Evolutionary conservation across 371 early-diverging fungal species (phyloP).

Genomic region (Dipsacomyces acuminosporus): DNA sequence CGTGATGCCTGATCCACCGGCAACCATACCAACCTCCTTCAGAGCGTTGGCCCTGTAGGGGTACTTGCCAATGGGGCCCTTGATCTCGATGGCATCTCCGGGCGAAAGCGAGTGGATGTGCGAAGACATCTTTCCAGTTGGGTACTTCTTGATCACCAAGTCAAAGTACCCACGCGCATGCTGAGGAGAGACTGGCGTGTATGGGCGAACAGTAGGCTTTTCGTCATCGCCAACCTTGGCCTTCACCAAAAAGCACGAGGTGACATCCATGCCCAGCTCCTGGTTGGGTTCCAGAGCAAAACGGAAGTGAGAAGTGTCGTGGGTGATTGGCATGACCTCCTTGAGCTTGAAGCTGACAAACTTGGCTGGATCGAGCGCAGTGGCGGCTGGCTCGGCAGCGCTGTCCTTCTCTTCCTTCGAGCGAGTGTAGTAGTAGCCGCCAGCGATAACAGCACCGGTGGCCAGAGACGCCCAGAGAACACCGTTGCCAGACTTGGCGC

Average conservation of each 20-base stretch:
- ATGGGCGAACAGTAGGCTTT: slow-evolving; percentile 73
- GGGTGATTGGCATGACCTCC: slow-evolving; percentile 59
- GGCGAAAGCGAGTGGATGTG: slow-evolving; percentile 71
- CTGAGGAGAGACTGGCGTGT: slow-evolving; percentile 80
- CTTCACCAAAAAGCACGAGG: slow-evolving; percentile 78
- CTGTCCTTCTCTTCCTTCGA: slow-evolving; percentile 13
- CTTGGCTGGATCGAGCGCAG: slow-evolving; percentile 59
- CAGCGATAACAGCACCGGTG: neutral
- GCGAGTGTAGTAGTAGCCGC: slow-evolving; percentile 38
- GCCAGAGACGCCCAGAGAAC: slow-evolving; percentile 3
- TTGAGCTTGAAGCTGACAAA: slow-evolving; percentile 70
- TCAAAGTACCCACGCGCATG: slow-evolving; percentile 76
- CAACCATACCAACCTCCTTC: slow-evolving; percentile 76
- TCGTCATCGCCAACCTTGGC: slow-evolving; percentile 50
- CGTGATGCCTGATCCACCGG: slow-evolving; percentile 93
- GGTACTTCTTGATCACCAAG: slow-evolving; percentile 80
- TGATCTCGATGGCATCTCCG: slow-evolving; percentile 80
- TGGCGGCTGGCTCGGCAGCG: slow-evolving; percentile 18
- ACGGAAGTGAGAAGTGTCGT: slow-evolving; percentile 74
- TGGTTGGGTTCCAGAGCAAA: slow-evolving; percentile 69
- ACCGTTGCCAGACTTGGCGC: neutral
- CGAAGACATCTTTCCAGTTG: slow-evolving; percentile 61
- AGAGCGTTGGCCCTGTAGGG: slow-evolving; percentile 69
- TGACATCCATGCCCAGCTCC: slow-evolving; percentile 67
- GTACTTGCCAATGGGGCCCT: slow-evolving; percentile 89